These are phyloP conservation scores for Yamadazyma buinensis DNA, from an alignment of 1,139 yeast genomes.

Conservation along the genomic window DNA sequence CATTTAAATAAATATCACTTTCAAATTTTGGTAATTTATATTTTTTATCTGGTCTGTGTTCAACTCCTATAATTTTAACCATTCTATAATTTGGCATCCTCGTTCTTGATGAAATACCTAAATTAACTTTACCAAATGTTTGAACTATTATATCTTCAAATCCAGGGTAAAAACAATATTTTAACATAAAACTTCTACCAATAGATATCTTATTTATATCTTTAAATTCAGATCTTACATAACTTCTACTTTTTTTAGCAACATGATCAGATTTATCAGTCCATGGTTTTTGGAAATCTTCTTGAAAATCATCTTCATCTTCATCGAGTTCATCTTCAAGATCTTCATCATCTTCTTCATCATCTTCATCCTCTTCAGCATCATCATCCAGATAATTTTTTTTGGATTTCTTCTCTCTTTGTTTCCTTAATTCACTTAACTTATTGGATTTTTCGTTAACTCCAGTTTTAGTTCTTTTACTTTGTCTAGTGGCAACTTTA, in stretches of 20 bases:
- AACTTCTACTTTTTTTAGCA: conserved; percentile 18
- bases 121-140: conserved; percentile 76
- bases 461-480: conserved; percentile 25
- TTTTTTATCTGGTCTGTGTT: conserved; percentile 49
- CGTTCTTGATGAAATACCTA: conserved; percentile 64
- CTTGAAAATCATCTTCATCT: conserved; percentile 19
- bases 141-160: conserved; percentile 68
- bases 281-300: conserved; percentile 50
- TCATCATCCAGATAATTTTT: conserved; percentile 40
- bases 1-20: conserved; percentile 60
- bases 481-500: conserved; percentile 22
- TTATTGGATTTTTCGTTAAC: conserved; percentile 44
- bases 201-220: conserved; percentile 71
- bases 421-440: conserved; percentile 79
- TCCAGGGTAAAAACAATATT: conserved; percentile 77
- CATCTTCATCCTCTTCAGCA: conserved; percentile 38
- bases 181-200: conserved; percentile 72
- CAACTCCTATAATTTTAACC: conserved; percentile 72
- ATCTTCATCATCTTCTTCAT: conserved; percentile 37
- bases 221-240: conserved; percentile 28
- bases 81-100: conserved; percentile 72
- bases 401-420: conserved; percentile 63
- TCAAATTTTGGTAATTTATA: conserved; percentile 53
- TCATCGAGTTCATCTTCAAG: conserved; percentile 32
- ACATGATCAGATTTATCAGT: conserved; percentile 10